Evolutionary conservation across 2,329 filamentous ascomycete species (phyloP).

Genomic region (Myriangium duriaei): DNA sequence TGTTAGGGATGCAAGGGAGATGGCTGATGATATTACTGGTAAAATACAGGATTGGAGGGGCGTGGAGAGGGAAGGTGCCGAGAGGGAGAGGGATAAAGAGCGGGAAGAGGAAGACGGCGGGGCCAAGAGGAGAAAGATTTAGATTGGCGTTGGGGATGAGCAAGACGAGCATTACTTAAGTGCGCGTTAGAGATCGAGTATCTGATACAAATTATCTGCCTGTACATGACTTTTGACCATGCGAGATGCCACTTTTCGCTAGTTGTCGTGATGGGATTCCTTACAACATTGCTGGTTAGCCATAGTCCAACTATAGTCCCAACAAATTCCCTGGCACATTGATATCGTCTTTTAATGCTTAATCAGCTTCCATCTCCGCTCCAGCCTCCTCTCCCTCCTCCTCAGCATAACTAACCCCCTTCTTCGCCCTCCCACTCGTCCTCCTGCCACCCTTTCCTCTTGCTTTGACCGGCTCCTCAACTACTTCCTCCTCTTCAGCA

Average conservation of each 20-base stretch:
- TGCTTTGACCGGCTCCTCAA: conserved; percentile 12
- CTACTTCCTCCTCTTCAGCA: conserved; percentile 25
- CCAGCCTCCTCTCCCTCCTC: conserved; percentile 4
- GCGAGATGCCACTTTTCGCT: too few species aligned
- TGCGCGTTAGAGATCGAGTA: too few species aligned
- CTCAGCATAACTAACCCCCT: conserved; percentile 12
- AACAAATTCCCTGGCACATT: too few species aligned
- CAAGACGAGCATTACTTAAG: too few species aligned
- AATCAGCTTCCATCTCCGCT: conserved; percentile 7
- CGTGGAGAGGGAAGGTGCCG: conserved; percentile 40
- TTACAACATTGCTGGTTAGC: too few species aligned
- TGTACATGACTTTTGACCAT: too few species aligned
- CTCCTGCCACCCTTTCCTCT: conserved; percentile 1
- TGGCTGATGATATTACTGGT: conserved; percentile 80
- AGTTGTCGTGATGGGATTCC: too few species aligned
- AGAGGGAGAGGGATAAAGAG: conserved; percentile 11
- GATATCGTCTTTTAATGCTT: too few species aligned
- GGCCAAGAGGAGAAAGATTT: conserved; percentile 14
- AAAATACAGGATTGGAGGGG: conserved; percentile 63
- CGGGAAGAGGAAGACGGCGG: conserved; percentile 20
- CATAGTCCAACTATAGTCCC: too few species aligned
- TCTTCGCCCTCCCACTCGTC: conserved; percentile 26
- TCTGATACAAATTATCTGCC: too few species aligned
- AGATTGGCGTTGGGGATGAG: too few species aligned
- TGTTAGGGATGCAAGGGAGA: conserved; percentile 74